These are phyloP conservation scores for Plasmopara viticola DNA, from an alignment of 352 stramenopile genomes.

Conservation along the genomic window DNA sequence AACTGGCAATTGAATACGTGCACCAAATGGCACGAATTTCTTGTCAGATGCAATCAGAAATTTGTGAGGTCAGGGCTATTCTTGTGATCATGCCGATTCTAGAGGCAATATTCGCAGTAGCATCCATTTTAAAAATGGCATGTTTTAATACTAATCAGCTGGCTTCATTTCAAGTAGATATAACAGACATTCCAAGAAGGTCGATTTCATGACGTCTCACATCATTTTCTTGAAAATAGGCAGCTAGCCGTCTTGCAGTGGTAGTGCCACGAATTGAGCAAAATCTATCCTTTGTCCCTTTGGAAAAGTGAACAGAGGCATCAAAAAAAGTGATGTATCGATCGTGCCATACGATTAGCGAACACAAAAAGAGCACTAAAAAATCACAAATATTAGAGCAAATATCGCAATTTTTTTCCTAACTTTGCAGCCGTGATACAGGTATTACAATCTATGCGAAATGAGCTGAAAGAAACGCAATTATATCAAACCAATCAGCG, in stretches of 20 bases:
- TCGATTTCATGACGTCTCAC: conserved; percentile 35
- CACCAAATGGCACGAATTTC: conserved; percentile 23
- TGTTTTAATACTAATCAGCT: conserved; percentile 33
- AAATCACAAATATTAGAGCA: too few species aligned
- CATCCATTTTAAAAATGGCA: conserved; percentile 55
- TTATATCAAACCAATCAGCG: too few species aligned
- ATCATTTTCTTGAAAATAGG: conserved; percentile 79
- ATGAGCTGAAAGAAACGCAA: too few species aligned
- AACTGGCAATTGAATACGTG: conserved; percentile 26
- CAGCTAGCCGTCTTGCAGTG: conserved; percentile 81
- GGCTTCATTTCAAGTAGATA: conserved; percentile 12
- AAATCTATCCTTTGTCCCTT: too few species aligned
- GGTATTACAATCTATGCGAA: too few species aligned
- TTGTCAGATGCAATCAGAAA: conserved; percentile 37
- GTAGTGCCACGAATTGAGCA: conserved; percentile 31
- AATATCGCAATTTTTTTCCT: too few species aligned
- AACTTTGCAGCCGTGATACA: too few species aligned
- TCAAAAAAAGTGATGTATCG: too few species aligned
- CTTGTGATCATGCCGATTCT: conserved; percentile 32
- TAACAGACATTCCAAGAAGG: conserved; percentile 23
- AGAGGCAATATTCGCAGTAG: conserved; percentile 56
- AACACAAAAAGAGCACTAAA: too few species aligned
- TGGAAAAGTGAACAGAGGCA: too few species aligned
- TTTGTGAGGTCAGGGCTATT: conserved; percentile 10
- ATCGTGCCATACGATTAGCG: too few species aligned